Percentiles rank a stretch among this genome's conserved stretches.
These are phyloP conservation scores for Aechmea fasciata DNA, from an alignment of 176 grass and related monocot species.

Conservation along the genomic window DNA sequence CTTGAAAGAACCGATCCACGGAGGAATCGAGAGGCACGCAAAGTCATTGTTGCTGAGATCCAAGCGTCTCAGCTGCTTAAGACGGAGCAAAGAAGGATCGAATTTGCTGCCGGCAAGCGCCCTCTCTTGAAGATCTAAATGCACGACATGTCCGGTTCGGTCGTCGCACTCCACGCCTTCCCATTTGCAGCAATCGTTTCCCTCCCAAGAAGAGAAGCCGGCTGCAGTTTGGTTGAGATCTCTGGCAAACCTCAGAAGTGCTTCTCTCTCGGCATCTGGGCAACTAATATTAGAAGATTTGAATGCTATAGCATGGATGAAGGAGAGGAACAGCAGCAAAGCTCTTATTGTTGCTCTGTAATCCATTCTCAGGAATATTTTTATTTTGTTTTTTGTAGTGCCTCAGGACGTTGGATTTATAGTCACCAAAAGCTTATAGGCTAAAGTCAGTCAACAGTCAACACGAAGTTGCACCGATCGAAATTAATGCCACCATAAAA, in stretches of 20 bases:
- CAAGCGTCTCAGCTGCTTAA: neutral
- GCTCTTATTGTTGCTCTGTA: neutral
- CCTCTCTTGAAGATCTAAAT: neutral
- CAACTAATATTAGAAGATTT: neutral
- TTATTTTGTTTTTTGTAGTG: neutral
- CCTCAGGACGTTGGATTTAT: neutral
- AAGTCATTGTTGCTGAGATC: neutral
- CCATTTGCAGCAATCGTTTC: constrained; percentile 32
- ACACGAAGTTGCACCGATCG: too few species aligned
- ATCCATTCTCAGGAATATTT: neutral
- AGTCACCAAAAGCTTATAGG: neutral
- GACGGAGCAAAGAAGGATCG: neutral
- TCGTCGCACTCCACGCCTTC: constrained; percentile 30
- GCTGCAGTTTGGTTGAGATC: neutral
- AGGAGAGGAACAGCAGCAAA: neutral
- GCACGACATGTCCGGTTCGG: constrained; percentile 18
- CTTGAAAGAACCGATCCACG: neutral
- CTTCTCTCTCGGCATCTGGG: neutral
- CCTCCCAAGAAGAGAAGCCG: constrained; percentile 25
- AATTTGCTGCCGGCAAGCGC: neutral
- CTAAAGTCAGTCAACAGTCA: neutral
- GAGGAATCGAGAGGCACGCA: neutral
- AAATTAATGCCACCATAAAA: too few species aligned
- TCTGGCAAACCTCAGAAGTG: neutral
- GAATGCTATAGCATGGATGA: neutral